phyloP scores from a whole-genome alignment of 352 stramenopile species.

The Globisporangium acanthophoron region DNA sequence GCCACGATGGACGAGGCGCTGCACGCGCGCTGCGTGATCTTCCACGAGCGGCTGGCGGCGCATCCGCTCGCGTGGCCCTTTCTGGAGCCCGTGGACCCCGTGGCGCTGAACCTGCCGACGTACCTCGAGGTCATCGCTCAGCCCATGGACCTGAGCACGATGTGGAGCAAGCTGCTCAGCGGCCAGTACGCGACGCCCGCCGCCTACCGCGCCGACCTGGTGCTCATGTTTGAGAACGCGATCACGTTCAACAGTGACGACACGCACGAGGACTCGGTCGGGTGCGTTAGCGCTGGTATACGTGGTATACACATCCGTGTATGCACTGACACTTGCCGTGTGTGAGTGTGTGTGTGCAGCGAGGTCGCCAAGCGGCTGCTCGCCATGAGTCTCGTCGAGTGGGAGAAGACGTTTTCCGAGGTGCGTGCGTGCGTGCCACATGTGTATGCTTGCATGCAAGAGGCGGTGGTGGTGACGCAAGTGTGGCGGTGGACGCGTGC shows the following conservation, averaged over 20 bases:
- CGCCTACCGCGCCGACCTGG: conserved; percentile 59
- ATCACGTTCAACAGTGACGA: conserved; percentile 87
- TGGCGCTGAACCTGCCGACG: conserved; percentile 87
- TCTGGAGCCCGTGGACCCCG: conserved; percentile 92
- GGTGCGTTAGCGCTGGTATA: conserved; percentile 20
- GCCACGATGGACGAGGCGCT: conserved; percentile 33
- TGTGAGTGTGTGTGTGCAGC: conserved; percentile 12
- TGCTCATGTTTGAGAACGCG: conserved; percentile 84
- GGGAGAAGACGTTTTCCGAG: conserved; percentile 58
- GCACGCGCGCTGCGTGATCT: conserved; percentile 42
- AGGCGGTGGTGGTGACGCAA: background rate
- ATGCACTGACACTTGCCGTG: background rate
- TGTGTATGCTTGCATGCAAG: background rate
- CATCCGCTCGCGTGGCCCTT: conserved; percentile 87
- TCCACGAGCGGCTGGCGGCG: conserved; percentile 59
- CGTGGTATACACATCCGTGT: background rate
- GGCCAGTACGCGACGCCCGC: conserved; percentile 46
- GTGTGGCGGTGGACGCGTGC: background rate
- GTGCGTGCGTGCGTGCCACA: conserved; percentile 1
- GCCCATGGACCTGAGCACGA: conserved; percentile 97
- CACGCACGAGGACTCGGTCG: conserved; percentile 63
- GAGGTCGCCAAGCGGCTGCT: conserved; percentile 68
- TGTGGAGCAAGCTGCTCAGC: conserved; percentile 74
- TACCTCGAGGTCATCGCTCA: conserved; percentile 94
- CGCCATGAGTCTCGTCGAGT: conserved; percentile 33